These are phyloP conservation scores for Pseudogymnoascus sp. DNA, from an alignment of 2,329 filamentous ascomycete genomes.

Conservation along the genomic window DNA sequence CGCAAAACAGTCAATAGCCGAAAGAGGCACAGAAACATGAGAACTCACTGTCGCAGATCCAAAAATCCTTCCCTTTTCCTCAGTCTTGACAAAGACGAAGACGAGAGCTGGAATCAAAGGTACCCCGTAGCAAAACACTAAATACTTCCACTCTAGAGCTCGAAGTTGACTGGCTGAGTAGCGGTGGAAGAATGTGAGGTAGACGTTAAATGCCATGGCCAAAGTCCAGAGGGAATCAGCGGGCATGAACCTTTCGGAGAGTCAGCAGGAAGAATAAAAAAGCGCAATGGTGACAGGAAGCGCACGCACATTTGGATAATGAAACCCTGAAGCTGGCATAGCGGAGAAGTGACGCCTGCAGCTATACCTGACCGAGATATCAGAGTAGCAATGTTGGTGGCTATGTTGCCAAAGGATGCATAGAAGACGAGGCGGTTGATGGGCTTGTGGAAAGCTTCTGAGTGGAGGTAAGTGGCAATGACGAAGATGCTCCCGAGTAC, in stretches of 20 bases:
- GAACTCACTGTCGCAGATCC: slow-evolving; percentile 29
- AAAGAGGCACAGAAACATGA: slow-evolving; percentile 36
- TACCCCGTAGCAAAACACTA: slow-evolving; percentile 46
- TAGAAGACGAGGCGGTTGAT: slow-evolving; percentile 56
- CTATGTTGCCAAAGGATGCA: slow-evolving; percentile 52
- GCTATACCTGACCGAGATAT: slow-evolving; percentile 41
- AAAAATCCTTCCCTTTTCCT: slow-evolving; percentile 25
- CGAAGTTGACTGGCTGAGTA: slow-evolving; percentile 44
- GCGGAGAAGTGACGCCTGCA: slow-evolving; percentile 15
- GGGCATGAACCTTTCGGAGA: slow-evolving; percentile 42
- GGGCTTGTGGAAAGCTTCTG: slow-evolving; percentile 44
- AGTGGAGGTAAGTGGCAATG: slow-evolving; percentile 42
- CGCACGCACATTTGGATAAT: slow-evolving; percentile 69
- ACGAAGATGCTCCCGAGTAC: slow-evolving; percentile 46
- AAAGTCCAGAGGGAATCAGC: slow-evolving; percentile 49
- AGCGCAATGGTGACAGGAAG: neutral
- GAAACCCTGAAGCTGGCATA: slow-evolving; percentile 67
- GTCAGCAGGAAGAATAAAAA: neutral
- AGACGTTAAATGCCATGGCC: slow-evolving; percentile 55
- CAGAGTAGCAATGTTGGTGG: slow-evolving; percentile 49
- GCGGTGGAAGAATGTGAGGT: slow-evolving; percentile 50
- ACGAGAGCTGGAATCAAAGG: slow-evolving; percentile 47
- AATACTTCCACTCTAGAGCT: slow-evolving; percentile 47
- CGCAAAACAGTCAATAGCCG: slow-evolving; percentile 41
- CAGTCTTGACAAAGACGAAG: slow-evolving; percentile 43